Percentiles rank a stretch among this genome's conserved stretches.
Conservation (phyloP, 2,329 filamentous ascomycete species). For the Raffaelea deltoideospora region DNA sequence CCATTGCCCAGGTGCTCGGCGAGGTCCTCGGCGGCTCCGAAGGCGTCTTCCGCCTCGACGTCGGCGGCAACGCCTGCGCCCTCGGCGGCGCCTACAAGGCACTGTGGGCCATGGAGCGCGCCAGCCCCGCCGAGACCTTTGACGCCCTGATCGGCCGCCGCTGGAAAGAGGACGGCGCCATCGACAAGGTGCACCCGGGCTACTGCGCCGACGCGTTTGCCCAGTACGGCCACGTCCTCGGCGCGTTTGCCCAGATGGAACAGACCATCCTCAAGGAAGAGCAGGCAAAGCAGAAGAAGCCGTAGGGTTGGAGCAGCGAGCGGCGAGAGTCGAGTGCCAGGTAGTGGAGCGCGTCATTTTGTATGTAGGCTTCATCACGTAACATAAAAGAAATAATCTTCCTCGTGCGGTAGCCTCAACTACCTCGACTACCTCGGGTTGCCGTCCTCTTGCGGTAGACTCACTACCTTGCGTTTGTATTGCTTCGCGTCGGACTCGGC, state of each 20-base stretch:
- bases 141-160: slow-evolving; percentile 71
- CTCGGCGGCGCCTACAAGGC: slow-evolving; percentile 92
- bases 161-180: slow-evolving; percentile 75
- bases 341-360: too few relatives aligned
- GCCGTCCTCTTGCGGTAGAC: too few relatives aligned
- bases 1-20: slow-evolving; percentile 72
- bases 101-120: slow-evolving; percentile 75
- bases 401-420: too few relatives aligned
- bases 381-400: too few relatives aligned
- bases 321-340: too few relatives aligned
- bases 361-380: too few relatives aligned
- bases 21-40: slow-evolving; percentile 80
- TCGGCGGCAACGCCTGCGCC: slow-evolving; percentile 90
- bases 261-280: slow-evolving; percentile 38
- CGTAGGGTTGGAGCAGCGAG: too few relatives aligned
- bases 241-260: slow-evolving; percentile 68
- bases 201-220: slow-evolving; percentile 64
- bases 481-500: too few relatives aligned
- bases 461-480: too few relatives aligned
- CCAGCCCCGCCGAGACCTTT: slow-evolving; percentile 52
- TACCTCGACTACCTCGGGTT: too few relatives aligned
- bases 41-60: slow-evolving; percentile 84
- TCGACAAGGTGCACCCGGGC: slow-evolving; percentile 69
- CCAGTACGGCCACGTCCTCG: slow-evolving; percentile 60
- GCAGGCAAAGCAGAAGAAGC: slow-evolving; percentile 10